Percentiles rank a stretch among this genome's conserved stretches.
These are phyloP conservation scores for Aspergillus indologenus DNA, from an alignment of 495 filamentous ascomycete genomes.

Conservation along the genomic window DNA sequence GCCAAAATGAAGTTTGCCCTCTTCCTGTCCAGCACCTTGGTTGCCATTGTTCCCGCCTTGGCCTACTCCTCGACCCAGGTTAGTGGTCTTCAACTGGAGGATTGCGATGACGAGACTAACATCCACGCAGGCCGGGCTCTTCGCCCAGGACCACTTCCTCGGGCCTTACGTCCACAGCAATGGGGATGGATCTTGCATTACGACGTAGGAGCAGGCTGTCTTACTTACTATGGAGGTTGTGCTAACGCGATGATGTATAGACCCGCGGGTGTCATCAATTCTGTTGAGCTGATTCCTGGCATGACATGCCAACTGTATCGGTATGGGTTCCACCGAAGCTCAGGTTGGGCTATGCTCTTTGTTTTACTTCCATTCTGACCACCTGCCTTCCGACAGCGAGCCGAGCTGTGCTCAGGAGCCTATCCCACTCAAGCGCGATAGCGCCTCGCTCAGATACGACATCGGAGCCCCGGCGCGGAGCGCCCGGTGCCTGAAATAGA, in stretches of 20 bases:
- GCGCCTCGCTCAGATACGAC: not conserved
- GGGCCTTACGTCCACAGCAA: not conserved
- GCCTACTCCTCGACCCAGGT: not conserved
- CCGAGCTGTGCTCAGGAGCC: not conserved
- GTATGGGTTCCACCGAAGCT: not conserved
- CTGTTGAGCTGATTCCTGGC: constrained; percentile 1
- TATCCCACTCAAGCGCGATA: not conserved
- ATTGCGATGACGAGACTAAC: not conserved
- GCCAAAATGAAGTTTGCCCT: not conserved
- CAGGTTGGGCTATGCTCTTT: not conserved
- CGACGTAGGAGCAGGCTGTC: not conserved
- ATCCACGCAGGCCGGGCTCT: not conserved
- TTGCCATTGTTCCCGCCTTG: constrained; percentile 1
- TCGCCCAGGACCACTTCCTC: not conserved
- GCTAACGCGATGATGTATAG: not conserved
- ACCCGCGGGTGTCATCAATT: not conserved
- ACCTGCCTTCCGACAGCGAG: not conserved
- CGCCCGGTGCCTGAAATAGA: constrained; percentile 1
- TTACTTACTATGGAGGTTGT: not conserved
- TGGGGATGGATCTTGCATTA: not conserved
- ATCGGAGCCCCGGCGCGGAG: not conserved
- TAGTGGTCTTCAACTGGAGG: not conserved
- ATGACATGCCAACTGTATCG: constrained; percentile 2
- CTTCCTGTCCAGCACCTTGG: not conserved
- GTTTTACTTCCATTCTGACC: too few species aligned